Base-by-base conservation (phyloP, 2,329 filamentous ascomycete genomes). In the Pseudogymnoascus sp. region DNA sequence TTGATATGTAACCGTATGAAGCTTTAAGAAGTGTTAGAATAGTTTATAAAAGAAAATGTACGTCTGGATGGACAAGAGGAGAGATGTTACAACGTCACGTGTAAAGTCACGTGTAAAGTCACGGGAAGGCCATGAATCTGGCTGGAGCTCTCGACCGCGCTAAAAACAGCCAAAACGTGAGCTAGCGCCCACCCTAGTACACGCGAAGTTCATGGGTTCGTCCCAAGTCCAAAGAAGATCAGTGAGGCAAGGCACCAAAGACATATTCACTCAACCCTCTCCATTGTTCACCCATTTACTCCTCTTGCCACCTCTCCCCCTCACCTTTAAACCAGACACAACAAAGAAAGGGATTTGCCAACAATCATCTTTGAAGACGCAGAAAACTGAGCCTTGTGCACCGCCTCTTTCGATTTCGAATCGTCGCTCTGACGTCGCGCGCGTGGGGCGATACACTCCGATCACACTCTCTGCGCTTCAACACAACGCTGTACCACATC, bases 121-220 rank as follows among this genome's bases (percentile, higher is more conserved):
- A 53, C 47, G 47, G 23, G 47, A 18, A 31, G 14, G 7, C 14
- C 7, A 18, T 53, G 25, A 53, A 11, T 31, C 47, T 53, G 25
- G 47, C 23, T 50, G 23, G 25, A 31, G 14, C 21, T 31, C 4
- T 18, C 14, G 47, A 23, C 47, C 14, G 31, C 47, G 25, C 47
- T 53, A 31, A 53, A 53, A 53, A 31, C 47, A 53, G 47, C 47
- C 47, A 53, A 16, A 53, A 10, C 7, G 47, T 53, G 23, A 16
- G 47, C 47, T 53, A 53, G 47, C 47, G 47, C 3, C 25, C 47
- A 31, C 47, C 47, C 47, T 53, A 53, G 47, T 53, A 53, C 25
- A 53, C 25, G 47, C 25, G 47, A 53, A 53, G 47, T 53, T 53
- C 47, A 53, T 53, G 47, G 47, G 47, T 53, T 21, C 47, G 12